Conservation (phyloP, 2,329 filamentous ascomycete genomes). For the Magnaporthales sp. region DNA sequence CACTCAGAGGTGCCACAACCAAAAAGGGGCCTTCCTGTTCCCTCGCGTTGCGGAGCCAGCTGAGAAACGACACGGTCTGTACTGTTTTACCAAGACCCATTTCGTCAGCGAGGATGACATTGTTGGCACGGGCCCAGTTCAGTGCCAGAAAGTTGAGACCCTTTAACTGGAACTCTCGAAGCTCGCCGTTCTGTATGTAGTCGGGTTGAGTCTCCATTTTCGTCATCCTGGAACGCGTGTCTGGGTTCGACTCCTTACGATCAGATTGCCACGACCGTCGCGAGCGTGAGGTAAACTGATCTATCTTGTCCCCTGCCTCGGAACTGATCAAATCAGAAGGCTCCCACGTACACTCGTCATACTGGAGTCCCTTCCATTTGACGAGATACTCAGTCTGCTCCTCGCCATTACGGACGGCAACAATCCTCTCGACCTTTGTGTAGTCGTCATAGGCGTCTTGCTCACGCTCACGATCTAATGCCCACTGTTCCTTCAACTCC, state of each 20-base stretch:
- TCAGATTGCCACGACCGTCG: constrained; percentile 76
- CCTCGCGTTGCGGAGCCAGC: constrained; percentile 87
- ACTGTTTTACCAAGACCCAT: constrained; percentile 99
- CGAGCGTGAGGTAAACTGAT: constrained; percentile 79
- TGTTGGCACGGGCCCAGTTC: constrained; percentile 90
- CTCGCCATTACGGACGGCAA: constrained; percentile 72
- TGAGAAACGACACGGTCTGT: constrained; percentile 93
- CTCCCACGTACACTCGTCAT: constrained; percentile 96
- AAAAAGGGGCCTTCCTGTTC: constrained; percentile 90
- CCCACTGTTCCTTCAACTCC: constrained; percentile 87
- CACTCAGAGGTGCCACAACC: constrained; percentile 93
- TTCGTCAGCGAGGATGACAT: constrained; percentile 95
- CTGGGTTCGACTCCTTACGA: constrained; percentile 63
- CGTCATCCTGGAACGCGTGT: constrained; percentile 65
- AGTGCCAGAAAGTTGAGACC: constrained; percentile 93
- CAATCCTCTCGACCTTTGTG: constrained; percentile 87
- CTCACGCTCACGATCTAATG: constrained; percentile 87
- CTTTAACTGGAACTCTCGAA: constrained; percentile 87
- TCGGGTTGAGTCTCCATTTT: constrained; percentile 73
- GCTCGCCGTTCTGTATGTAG: constrained; percentile 76
- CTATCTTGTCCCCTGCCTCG: constrained; percentile 81
- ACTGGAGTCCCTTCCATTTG: constrained; percentile 93
- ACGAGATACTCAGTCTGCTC: constrained; percentile 82
- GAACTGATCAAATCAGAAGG: constrained; percentile 57
- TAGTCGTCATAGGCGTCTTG: constrained; percentile 84